Evolutionary conservation across 1,284 basidiomycete genomes (phyloP).

Genomic region (Tylopilus sp.): DNA sequence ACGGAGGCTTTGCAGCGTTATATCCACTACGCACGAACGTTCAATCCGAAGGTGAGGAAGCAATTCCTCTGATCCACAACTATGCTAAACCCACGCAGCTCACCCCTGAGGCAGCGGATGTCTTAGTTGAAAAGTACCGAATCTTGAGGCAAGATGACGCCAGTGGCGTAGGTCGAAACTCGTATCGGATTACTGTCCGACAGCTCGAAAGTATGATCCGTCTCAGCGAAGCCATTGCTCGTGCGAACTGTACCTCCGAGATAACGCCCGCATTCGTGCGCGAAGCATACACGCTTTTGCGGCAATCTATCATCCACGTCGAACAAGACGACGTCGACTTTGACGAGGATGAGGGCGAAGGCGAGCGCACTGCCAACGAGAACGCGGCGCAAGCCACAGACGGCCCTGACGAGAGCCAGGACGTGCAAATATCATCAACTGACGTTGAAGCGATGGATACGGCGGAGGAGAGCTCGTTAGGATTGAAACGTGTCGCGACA

Average conservation of each 20-base stretch:
- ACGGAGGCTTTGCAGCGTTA: conserved; percentile 96
- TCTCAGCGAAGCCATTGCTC: conserved; percentile 92
- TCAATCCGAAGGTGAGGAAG: conserved; percentile 79
- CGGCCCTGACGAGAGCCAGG: conserved; percentile 48
- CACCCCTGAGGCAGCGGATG: conserved; percentile 86
- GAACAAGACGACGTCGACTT: conserved; percentile 99
- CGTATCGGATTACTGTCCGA: conserved; percentile 93
- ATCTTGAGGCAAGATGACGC: conserved; percentile 90
- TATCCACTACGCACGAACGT: conserved; percentile 94
- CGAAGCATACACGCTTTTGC: conserved; percentile 89
- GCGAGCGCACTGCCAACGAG: conserved; percentile 41
- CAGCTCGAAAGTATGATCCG: conserved; percentile 98
- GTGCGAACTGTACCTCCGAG: conserved; percentile 93
- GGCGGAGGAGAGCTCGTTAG: conserved; percentile 51
- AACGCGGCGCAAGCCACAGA: conserved; percentile 27
- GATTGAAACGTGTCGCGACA: conserved; percentile 34
- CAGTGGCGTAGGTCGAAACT: conserved; percentile 81
- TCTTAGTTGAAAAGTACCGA: conserved; percentile 95
- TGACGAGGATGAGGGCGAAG: conserved; percentile 83
- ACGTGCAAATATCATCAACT: conserved; percentile 60
- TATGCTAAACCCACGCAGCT: conserved; percentile 48
- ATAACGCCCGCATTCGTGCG: conserved; percentile 91
- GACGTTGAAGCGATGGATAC: conserved; percentile 56
- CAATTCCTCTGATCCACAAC: not conserved
- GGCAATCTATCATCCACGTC: conserved; percentile 98